phyloP scores from a whole-genome alignment of 2,329 filamentous ascomycete genomes.

The Tolypocladium cylindrosporum region DNA sequence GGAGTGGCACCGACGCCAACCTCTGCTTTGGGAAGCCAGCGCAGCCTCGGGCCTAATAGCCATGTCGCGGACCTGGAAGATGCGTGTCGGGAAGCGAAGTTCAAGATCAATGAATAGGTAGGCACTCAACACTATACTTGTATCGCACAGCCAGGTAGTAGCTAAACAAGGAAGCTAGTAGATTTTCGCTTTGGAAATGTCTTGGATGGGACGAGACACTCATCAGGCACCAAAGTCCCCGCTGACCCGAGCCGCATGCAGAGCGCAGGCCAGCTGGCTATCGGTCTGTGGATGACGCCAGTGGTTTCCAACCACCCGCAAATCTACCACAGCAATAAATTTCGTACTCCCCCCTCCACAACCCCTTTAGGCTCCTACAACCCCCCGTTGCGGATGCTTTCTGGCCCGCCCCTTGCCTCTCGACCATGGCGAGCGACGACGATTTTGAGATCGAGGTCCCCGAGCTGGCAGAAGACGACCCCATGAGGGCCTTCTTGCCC shows the following conservation, averaged over 20 bases:
- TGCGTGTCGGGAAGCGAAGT: not conserved
- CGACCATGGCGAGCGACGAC: constrained; percentile 49
- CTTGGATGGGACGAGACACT: not conserved
- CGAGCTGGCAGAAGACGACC: constrained; percentile 51
- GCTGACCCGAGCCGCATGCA: not conserved
- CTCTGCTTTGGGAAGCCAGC: not conserved
- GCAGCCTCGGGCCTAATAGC: not conserved
- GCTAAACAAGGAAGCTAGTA: not conserved
- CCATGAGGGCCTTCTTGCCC: constrained; percentile 69
- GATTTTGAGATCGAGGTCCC: constrained; percentile 47
- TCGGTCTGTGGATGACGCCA: constrained; percentile 3
- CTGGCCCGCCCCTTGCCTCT: constrained; percentile 1
- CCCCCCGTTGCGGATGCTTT: constrained; percentile 4
- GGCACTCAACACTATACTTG: not conserved
- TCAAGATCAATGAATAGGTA: not conserved
- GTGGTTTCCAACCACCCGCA: constrained; percentile 4
- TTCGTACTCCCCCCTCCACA: constrained; percentile 4
- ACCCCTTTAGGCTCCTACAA: constrained; percentile 3
- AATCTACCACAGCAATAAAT: constrained; percentile 9
- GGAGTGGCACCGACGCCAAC: not conserved
- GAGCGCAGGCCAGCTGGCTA: not conserved
- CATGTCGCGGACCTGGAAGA: not conserved
- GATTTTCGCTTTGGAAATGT: not conserved
- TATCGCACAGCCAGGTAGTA: no score
- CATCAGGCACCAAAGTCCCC: not conserved